Conservation (phyloP, 805 yeast genomes). For the Candida chauliodis region DNA sequence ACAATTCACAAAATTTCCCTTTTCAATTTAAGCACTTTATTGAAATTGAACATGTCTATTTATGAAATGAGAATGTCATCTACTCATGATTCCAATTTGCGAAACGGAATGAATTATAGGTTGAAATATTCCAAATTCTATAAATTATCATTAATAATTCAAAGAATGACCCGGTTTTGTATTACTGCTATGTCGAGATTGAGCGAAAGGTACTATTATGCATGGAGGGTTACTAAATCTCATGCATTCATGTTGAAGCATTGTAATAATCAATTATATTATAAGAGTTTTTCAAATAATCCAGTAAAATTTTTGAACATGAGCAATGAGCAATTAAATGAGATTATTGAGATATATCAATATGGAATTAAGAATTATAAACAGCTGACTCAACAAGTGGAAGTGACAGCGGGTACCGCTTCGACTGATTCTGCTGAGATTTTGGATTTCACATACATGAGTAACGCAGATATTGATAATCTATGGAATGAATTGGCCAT, state of each 20-base stretch:
- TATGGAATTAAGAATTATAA: conserved; percentile 13
- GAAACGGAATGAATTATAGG: conserved; percentile 16
- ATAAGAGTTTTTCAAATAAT: conserved; percentile 12
- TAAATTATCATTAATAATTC: conserved; percentile 20
- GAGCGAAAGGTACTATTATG: conserved; percentile 59
- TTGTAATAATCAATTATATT: conserved; percentile 27
- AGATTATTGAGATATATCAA: conserved; percentile 20
- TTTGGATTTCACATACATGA: neutral
- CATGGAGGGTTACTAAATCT: conserved; percentile 66
- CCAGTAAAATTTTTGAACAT: conserved; percentile 13
- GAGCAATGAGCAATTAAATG: conserved; percentile 22
- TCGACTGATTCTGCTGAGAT: neutral
- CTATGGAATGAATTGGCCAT: neutral
- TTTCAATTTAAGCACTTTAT: conserved; percentile 20
- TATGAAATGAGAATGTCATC: conserved; percentile 17
- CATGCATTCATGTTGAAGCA: conserved; percentile 39
- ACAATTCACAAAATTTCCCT: conserved; percentile 27
- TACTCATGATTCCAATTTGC: conserved; percentile 19
- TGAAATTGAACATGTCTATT: conserved; percentile 22
- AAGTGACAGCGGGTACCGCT: neutral
- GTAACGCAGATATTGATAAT: neutral
- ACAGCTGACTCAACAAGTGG: conserved; percentile 1
- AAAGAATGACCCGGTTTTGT: conserved; percentile 17
- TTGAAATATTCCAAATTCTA: conserved; percentile 20
- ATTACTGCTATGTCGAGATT: conserved; percentile 35